phyloP scores from a whole-genome alignment of 441 rosid genomes.

The Adansonia rubrostipa region DNA sequence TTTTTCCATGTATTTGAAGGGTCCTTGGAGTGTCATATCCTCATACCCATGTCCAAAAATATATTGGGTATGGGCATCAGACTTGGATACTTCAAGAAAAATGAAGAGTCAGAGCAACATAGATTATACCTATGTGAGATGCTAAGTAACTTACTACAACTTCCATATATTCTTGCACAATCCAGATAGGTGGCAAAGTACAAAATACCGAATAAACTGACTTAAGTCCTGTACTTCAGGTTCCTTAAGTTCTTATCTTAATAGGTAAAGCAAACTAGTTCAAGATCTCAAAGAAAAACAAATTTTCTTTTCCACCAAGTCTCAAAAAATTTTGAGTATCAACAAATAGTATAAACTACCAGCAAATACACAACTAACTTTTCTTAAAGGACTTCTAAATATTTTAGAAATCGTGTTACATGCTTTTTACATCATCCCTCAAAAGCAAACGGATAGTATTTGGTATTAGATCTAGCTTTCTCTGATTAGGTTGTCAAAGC shows the following conservation, averaged over 20 bases:
- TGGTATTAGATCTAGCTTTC: not conserved
- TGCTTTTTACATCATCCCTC: not conserved
- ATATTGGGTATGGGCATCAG: no score
- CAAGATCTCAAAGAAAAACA: constrained; percentile 6
- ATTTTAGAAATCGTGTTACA: not conserved
- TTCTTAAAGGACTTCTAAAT: constrained; percentile 7
- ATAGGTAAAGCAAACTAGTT: not conserved
- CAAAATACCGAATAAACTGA: not conserved
- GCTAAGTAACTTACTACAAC: not conserved
- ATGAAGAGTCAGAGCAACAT: not conserved
- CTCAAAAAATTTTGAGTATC: not conserved
- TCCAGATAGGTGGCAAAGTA: not conserved
- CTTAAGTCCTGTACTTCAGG: not conserved
- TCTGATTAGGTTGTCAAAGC: constrained; percentile 14
- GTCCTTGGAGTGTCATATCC: no score
- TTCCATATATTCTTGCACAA: not conserved
- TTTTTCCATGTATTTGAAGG: no score
- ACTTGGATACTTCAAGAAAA: no score
- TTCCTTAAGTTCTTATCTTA: constrained; percentile 3
- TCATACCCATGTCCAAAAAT: no score
- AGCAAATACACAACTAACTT: not conserved
- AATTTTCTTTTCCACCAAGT: not conserved
- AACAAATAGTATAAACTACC: not conserved
- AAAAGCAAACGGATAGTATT: not conserved
- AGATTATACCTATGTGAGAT: not conserved